A percentile compares a stretch with the other conserved stretches of the same genome.
phyloP scores from a whole-genome alignment of 257 asterid genomes.

The Sherardia arvensis region DNA sequence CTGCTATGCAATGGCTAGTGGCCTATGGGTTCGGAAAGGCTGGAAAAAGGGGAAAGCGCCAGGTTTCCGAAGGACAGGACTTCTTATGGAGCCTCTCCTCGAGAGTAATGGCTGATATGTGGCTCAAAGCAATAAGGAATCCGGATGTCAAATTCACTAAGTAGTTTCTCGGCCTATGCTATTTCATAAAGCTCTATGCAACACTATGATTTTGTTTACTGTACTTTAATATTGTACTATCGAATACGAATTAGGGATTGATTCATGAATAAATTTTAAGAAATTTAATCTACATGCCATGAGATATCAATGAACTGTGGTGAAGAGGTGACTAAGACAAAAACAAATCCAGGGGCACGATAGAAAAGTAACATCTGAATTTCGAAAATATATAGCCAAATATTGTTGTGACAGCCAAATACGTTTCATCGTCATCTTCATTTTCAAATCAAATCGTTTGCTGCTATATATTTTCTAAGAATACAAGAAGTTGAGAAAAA shows the following conservation, averaged over 20 bases:
- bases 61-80: conserved; percentile 37
- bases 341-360: too few relatives aligned
- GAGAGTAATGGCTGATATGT: conserved; percentile 84
- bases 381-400: not conserved
- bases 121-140: conserved; percentile 88
- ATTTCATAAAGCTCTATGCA: not conserved
- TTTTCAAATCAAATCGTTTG: not conserved
- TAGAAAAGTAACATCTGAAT: not conserved
- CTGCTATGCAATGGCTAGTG: conserved; percentile 81
- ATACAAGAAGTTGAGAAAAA: not conserved
- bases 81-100: conserved; percentile 74
- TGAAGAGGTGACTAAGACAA: not conserved
- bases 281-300: not conserved
- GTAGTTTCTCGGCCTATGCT: conserved; percentile 13
- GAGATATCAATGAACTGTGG: not conserved
- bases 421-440: conserved; percentile 2
- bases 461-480: not conserved
- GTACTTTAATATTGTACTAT: not conserved
- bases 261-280: not conserved
- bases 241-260: not conserved
- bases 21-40: conserved; percentile 65
- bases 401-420: not conserved
- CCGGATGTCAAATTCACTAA: conserved; percentile 72
- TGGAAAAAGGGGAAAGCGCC: conserved; percentile 42
- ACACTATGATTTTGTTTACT: not conserved